Base-by-base conservation (phyloP, 164 flowering plant species). In the Piper betle region DNA sequence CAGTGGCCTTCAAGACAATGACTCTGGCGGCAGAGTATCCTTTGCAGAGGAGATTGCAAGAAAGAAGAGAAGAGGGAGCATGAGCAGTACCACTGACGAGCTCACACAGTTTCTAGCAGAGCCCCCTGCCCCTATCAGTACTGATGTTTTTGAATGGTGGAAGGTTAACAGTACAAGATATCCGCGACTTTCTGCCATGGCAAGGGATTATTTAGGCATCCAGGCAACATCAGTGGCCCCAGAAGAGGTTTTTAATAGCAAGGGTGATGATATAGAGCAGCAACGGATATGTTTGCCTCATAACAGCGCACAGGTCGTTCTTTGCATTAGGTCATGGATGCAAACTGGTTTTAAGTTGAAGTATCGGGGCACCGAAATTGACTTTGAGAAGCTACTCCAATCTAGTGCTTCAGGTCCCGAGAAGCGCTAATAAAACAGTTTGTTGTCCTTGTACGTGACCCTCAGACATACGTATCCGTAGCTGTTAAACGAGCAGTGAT, bases 21-120 rank as follows among this genome's bases (percentile, higher is more conserved):
- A 82, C 58, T 96, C 87, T 64, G 79, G 85, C 37, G 52, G 60
- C 46, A 70, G 74, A 64, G 81, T 83, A 48, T 89, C 98, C 33
- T 92, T 89, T 75, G 96, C 96, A 9, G 98, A 92, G 73, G 98
- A 92, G 68, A 87, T 92, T 57, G 98, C 98, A 37, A 72, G 98
- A 41, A 92, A 87, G 73, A 87, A 79, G 67, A 79, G 98, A 43
- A 76, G 90, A 68, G 85, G 72, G n/a, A 86, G 80, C 75, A 79
- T 83, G 83, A 76, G 67, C 71, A 68, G 71, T 5, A 61, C 83
- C 20, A 74, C 91, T 4, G 98, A 92, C 55, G 96, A 92, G 71
- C 85, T 92, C 38, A 81, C 90, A 19, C 98, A 89, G 55, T 89
- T 89, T 74, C 71, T 92, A 1, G 83, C 94, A 0, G 98, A 92